Conservation (phyloP, 75 land plant genomes). For the Pinus tabuliformis region DNA sequence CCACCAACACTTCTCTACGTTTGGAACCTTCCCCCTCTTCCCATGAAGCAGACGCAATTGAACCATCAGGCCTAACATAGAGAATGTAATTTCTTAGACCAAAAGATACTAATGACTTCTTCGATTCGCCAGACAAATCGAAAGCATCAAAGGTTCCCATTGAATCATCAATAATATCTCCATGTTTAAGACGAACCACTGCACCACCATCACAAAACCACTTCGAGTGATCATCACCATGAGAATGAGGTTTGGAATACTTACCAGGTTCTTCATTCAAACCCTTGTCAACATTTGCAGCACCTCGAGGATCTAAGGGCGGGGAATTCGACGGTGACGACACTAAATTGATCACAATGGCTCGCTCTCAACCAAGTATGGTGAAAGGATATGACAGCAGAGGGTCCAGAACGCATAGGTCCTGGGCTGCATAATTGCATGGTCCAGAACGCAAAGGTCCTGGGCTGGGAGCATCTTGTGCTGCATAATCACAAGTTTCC, state of each 20-base stretch:
- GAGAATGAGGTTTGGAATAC: too few relatives aligned
- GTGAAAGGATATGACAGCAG: constrained; percentile 55
- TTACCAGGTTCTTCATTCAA: too few relatives aligned
- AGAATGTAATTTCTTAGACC: constrained; percentile 39
- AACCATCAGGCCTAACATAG: too few relatives aligned
- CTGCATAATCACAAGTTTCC: constrained; percentile 53
- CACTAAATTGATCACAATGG: constrained; percentile 78
- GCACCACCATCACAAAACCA: constrained; percentile 31
- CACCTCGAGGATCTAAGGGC: too few relatives aligned
- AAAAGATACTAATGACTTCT: constrained; percentile 71
- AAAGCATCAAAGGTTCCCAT: constrained; percentile 84
- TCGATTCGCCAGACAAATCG: constrained; percentile 61
- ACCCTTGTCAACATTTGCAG: too few relatives aligned
- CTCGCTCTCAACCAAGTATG: constrained; percentile 71
- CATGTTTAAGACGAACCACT: constrained; percentile 51
- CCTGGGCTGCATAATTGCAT: too few relatives aligned
- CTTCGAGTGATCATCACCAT: too few relatives aligned
- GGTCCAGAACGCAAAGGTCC: constrained; percentile 49
- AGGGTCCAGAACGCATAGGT: too few relatives aligned
- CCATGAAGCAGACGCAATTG: too few relatives aligned
- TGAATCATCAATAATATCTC: constrained; percentile 81
- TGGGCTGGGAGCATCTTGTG: constrained; percentile 57
- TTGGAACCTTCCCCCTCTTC: too few relatives aligned
- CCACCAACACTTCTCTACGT: too few relatives aligned
- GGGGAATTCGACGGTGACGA: too few relatives aligned